Base-by-base conservation (phyloP, 805 yeast genomes). In the Jamesozyma lodderae region DNA sequence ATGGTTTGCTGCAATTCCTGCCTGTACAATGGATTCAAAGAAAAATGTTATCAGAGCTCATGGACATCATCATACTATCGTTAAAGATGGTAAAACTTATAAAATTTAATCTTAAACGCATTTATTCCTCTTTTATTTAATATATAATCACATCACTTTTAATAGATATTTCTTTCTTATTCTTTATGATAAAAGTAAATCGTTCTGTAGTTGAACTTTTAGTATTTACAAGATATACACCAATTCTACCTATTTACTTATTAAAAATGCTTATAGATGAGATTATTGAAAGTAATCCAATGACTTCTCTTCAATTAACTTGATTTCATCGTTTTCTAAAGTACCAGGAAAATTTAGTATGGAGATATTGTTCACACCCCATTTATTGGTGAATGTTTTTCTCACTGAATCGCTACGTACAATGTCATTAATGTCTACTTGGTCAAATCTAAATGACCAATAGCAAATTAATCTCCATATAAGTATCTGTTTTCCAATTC, bases 1-100 rank as follows among this genome's bases (percentile, higher is more conserved):
- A 34, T 83, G 92, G 92, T 78, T 82, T 40, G 52, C 57, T 22
- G 72, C 70, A 22, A 81, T 83, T 42, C 62, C 67, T 35, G 68
- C 71, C 48, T 82, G 92, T 59, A 79, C 88, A 3, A 52, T 60
- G 21, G 69, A 65, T 45, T 56, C 49, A 2, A 64, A 66, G 36
- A 70, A 67, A 10, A 48, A 52, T 19, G 52, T 67, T 1, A 46
- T 70, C 8, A 59, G 62, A 41, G 74, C 72, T 6, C 66, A 70
- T 6, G 66, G 72, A 14, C 80, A 75, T 52, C 57, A 59, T 18
- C 80, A 75, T 52, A 72, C 74, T 2, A 48, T 68, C 39, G 72
- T 70, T 15, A 59, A 46, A 43, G 74, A 67, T 38, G 74, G 68
- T 35, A 67, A 71, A 36, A 62, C 64, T 9, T 72, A 69, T 36